Base-by-base conservation (phyloP, 495 filamentous ascomycete species). In the Penicillium alfredii region DNA sequence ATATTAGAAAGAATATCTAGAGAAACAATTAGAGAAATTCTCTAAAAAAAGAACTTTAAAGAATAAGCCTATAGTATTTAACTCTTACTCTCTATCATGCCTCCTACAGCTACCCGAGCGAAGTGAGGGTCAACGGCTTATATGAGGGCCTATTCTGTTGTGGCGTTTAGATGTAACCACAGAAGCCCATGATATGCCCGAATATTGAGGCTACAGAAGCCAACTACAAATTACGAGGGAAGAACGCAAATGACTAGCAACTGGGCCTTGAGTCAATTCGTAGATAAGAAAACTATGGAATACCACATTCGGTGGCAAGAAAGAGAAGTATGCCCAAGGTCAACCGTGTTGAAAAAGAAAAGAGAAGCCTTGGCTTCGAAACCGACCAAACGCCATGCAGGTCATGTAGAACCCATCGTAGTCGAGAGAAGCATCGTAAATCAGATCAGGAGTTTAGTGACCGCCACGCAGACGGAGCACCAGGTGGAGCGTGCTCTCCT, bases 401-500 rank as follows among this genome's bases (percentile, higher is more conserved):
- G 49, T 54, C 47, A 54, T 42, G 36, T 35, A 42, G 34, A 57
- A 60, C 60, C 64, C 35, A 51, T 60, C 40, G 37, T 31, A 50
- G 28, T 35, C 16, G 51, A 34, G 22, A 37, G 37, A 41, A 55
- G 18, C 6, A 13, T 30, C 42, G 20, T 27, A 33, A 33, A 30
- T 25, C 23, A 34, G n/a, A 16, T n/a, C n/a, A 18, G 20, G 12
- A 25, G 35, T 26, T 59, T 80, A 86, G 63, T 84, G 80, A 40
- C 86, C 86, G 47, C 86, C 86, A 71, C 86, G 86, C 43, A 93
- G 80, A 64, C 86, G 82, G 43, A 93, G 77, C 36, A 92, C 86
- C 67, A 93, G 65, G 60, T 93, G 86, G 18, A 93, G 77, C 2
- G 86, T 93, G 49, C 76, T 81, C 72, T 93, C 86, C 73, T 93